These are phyloP conservation scores for Umbelopsis ramanniana DNA, from an alignment of 192 early-diverging fungal genomes.

Conservation along the genomic window DNA sequence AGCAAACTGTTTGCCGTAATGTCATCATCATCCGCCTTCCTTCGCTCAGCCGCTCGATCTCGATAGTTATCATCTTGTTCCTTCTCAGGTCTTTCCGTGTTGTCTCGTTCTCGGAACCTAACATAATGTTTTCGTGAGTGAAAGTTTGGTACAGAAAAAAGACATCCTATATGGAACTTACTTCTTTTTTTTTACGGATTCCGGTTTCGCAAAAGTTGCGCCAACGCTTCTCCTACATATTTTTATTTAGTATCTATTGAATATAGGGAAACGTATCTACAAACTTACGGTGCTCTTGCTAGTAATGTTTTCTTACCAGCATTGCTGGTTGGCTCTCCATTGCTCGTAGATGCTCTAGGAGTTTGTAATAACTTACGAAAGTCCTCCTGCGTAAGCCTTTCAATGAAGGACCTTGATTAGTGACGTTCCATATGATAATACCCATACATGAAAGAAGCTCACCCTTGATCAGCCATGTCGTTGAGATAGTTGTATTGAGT, in stretches of 20 bases:
- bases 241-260: neutral
- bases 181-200: conserved; percentile 48
- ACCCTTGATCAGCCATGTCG: conserved; percentile 6
- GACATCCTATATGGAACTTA: conserved; percentile 16
- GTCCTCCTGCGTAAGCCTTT: conserved; percentile 76
- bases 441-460: neutral
- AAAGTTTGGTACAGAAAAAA: conserved; percentile 11
- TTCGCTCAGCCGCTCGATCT: conserved; percentile 91
- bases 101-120: conserved; percentile 23
- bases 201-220: conserved; percentile 50
- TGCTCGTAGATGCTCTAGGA: conserved; percentile 51
- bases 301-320: conserved; percentile 30
- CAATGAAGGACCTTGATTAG: neutral
- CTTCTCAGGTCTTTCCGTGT: conserved; percentile 30
- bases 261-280: too few species aligned
- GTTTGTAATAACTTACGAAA: conserved; percentile 78
- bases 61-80: conserved; percentile 62
- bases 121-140: conserved; percentile 24
- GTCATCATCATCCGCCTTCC: conserved; percentile 49
- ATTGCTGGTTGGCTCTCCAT: conserved; percentile 30
- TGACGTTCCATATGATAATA: neutral
- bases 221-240: conserved; percentile 38
- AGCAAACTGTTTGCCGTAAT: conserved; percentile 67
- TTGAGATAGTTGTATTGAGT: neutral
- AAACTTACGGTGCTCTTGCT: conserved; percentile 43